phyloP scores from a whole-genome alignment of 495 filamentous ascomycete genomes.

The Neurospora africana region DNA sequence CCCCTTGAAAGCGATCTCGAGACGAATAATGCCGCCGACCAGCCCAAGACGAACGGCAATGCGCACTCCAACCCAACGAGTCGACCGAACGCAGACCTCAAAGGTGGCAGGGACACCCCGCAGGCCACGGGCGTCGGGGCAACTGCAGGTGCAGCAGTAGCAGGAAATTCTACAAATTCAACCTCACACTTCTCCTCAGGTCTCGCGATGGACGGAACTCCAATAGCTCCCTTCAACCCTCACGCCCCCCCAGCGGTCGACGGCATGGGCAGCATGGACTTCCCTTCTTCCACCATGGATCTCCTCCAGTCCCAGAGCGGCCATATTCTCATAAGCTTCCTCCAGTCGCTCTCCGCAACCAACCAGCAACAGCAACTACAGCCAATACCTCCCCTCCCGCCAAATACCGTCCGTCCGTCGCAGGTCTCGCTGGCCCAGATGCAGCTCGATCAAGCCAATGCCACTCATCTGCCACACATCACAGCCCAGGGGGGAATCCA shows the following conservation, averaged over 20 bases:
- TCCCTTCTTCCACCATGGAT: conserved; percentile 6
- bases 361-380: conserved; percentile 9
- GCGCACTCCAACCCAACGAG: neutral
- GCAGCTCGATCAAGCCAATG: conserved; percentile 4
- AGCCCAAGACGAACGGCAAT: neutral
- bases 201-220: neutral
- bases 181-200: neutral
- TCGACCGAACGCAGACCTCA: neutral
- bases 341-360: conserved; percentile 4
- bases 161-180: neutral
- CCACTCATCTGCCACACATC: neutral
- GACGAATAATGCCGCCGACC: neutral
- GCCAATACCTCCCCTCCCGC: conserved; percentile 6
- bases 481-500: conserved; percentile 4
- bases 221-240: neutral
- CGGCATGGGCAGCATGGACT: conserved; percentile 1
- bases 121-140: neutral
- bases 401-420: conserved; percentile 20
- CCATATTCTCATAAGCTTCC: conserved; percentile 19
- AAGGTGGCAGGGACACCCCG: neutral
- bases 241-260: neutral
- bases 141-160: neutral
- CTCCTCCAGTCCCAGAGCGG: conserved; percentile 8
- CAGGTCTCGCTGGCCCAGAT: conserved; percentile 19
- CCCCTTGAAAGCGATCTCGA: neutral